Base-by-base conservation (phyloP, 768 basidiomycete genomes). In the Postia placenta region DNA sequence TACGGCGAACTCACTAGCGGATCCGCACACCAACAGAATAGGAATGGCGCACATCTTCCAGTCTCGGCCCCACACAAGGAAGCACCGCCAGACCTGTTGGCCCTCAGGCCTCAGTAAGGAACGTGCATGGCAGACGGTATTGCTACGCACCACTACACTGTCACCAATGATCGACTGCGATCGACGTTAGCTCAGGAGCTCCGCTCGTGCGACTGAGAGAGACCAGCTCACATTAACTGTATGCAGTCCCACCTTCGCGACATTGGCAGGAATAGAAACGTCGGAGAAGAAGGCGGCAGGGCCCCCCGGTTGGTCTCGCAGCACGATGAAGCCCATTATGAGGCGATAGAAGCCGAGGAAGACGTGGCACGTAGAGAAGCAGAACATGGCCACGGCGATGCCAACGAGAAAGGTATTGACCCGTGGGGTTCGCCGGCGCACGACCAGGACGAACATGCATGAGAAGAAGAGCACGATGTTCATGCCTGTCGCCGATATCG, bases 231-330 rank as follows among this genome's bases (percentile, higher is more conserved):
- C 61, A 36, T 63, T 61, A 23, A 66, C 53, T 25, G 66, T 65
- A 51, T 68, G 66, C n/a, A 69, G 57, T 24, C 58, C 58, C 22
- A 67, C 66, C 45, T 69, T 68, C 35, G 59, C 66, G 28, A 69
- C 63, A 51, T 68, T 67, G n/a, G 60, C 58, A 12, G 66, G 66
- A 14, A 63, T 64, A 20, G 65, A 65, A 5, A 68, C 64, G 45
- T 68, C 62, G 2, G 61, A 60, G 48, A 68, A 67, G 49, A 61
- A 68, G 15, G 60, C 61, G 19, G 51, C 62, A 11, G 65, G 65
- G 11, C 61, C 63, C 27, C 66, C 65, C 19, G 56, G 60, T 45
- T 45, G 42, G 49, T 66, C 56, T 39, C 60, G 61, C 26, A 55
- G 54, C 42, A 54, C 49, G 52, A 66, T 67, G 58, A 64, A 68